Percentiles rank a stretch among this genome's conserved stretches.
Conservation (phyloP, 202 grass and related monocot genomes). For the Schoenoplectus triqueter region DNA sequence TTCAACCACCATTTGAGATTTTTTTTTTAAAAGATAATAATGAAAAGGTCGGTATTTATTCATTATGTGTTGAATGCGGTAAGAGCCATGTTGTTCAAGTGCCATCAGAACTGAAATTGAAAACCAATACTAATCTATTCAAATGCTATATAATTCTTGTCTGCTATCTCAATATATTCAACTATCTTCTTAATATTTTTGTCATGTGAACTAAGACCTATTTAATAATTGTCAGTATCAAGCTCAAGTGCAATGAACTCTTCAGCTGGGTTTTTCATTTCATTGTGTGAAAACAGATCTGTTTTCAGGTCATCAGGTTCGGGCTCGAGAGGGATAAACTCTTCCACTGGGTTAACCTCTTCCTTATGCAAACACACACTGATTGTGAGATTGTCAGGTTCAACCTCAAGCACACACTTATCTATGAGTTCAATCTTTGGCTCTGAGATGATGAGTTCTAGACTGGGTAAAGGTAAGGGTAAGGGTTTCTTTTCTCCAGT, state of each 20-base stretch:
- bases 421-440: neutral
- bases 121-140: conserved; percentile 3
- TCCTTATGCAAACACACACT: conserved; percentile 4
- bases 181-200: neutral
- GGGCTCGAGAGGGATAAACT: neutral
- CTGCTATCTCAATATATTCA: neutral
- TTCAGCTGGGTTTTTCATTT: neutral
- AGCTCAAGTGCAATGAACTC: conserved; percentile 12
- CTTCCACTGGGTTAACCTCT: neutral
- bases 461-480: neutral
- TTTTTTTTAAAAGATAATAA: neutral
- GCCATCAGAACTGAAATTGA: neutral
- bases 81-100: neutral
- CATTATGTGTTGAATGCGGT: neutral
- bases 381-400: conserved; percentile 21
- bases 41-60: neutral
- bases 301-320: neutral
- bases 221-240: neutral
- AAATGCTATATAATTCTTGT: neutral
- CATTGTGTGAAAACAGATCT: neutral
- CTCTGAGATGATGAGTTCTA: neutral
- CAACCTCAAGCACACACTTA: neutral
- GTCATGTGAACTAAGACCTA: neutral
- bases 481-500: neutral
- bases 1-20: neutral